phyloP scores from a whole-genome alignment of 1,284 basidiomycete species.

The Microbotryomycetes sp. region DNA sequence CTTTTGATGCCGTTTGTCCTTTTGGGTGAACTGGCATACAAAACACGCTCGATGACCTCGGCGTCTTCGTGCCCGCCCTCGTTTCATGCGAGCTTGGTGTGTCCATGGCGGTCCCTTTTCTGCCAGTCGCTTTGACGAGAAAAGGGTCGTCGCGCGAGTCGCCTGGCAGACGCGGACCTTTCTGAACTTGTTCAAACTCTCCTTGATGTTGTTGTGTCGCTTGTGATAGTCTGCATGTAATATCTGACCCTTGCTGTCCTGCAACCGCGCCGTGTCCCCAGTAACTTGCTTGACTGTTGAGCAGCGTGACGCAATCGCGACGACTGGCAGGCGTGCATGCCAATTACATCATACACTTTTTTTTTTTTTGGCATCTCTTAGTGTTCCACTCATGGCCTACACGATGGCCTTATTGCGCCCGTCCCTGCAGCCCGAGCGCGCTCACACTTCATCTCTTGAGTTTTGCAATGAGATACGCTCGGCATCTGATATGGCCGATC shows the following conservation, averaged over 20 bases:
- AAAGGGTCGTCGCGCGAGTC: background rate
- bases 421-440: too few species aligned
- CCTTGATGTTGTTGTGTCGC: background rate
- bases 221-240: background rate
- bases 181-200: background rate
- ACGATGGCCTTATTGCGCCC: too few species aligned
- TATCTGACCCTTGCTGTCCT: background rate
- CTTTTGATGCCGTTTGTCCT: too few species aligned
- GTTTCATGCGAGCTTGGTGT: too few species aligned
- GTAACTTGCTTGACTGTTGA: background rate
- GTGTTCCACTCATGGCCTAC: too few species aligned
- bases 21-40: too few species aligned
- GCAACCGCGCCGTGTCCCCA: background rate
- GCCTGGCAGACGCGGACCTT: background rate
- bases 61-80: too few species aligned
- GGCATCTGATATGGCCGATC: too few species aligned
- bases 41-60: too few species aligned
- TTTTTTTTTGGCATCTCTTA: background rate
- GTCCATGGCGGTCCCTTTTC: background rate
- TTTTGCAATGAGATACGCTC: too few species aligned
- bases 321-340: background rate
- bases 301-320: background rate
- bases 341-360: background rate
- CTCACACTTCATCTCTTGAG: too few species aligned
- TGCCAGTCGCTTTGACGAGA: background rate